These are phyloP conservation scores for Ophiostoma australiae DNA, from an alignment of 2,329 filamentous ascomycete genomes.

Conservation along the genomic window DNA sequence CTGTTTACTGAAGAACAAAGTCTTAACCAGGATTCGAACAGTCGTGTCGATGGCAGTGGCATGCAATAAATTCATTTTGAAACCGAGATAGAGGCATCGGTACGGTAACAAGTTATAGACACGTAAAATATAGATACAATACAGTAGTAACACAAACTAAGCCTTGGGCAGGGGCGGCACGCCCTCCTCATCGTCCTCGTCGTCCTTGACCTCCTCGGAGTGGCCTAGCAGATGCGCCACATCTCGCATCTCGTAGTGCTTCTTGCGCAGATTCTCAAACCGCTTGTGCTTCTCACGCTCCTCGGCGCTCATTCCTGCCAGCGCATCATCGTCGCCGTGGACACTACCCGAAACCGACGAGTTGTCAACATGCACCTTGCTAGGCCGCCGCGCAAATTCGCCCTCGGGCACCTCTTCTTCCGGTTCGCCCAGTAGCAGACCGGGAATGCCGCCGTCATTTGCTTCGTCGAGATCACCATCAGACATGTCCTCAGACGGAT, in stretches of 20 bases:
- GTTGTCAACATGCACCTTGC: slow-evolving; percentile 73
- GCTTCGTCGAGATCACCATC: slow-evolving; percentile 73
- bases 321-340: slow-evolving; percentile 50
- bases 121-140: background rate
- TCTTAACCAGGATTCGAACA: no score
- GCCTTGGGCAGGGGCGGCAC: slow-evolving; percentile 20
- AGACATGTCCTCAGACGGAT: slow-evolving; percentile 80
- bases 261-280: slow-evolving; percentile 89
- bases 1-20: no score
- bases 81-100: no score
- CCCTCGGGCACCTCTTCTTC: slow-evolving; percentile 63
- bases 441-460: slow-evolving; percentile 74
- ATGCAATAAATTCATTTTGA: no score
- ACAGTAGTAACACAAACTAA: background rate
- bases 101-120: no score
- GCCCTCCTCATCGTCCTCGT: slow-evolving; percentile 48
- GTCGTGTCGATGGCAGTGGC: no score
- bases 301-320: slow-evolving; percentile 57
- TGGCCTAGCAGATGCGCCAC: slow-evolving; percentile 83
- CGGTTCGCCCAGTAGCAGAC: slow-evolving; percentile 85
- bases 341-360: slow-evolving; percentile 40
- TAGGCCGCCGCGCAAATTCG: slow-evolving; percentile 45
- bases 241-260: slow-evolving; percentile 97
- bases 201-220: slow-evolving; percentile 58
- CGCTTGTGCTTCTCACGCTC: slow-evolving; percentile 85